Evolutionary conservation across 768 basidiomycete species (phyloP), one percentile per base, ranked within the genome.

Genomic region (Macrolepiota fuliginosa): DNA sequence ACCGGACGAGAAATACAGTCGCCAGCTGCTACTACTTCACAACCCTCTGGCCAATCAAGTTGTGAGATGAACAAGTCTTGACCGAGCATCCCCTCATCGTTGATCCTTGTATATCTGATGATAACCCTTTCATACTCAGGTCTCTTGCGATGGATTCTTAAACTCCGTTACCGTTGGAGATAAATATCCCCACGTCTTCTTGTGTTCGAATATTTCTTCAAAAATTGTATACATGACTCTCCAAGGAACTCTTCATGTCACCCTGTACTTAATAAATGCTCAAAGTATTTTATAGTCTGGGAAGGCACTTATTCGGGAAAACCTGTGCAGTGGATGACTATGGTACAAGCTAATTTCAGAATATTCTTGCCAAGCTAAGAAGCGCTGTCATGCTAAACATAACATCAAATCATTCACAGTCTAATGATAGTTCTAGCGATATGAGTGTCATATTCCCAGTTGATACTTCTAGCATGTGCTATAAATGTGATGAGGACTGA

Each of bases 281-380:
- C 24, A 22, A 29, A 12, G 39, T 24, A 17, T 42, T 6, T 29
- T 29, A 13, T 10, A 10, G 27, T 42, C 27, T 29, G 37, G 54
- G 22, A 55, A 10, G 24, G 19, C 1, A 24, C 12, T 49, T 47
- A n/a, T 47, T 35, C 27, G 19, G 51, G 27, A 53, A 53, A 54
- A 22, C 22, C 37, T 37, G 15, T 12, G 50, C 7, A 32, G 29
- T n/a, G 19, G 42, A 19, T 9, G 9, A 9, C 7, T 45, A 10
- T n/a, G 42, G 2, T 7, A 22, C 19, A 19, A 45, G 42, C n/a
- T 57, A 59, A 32, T 54, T 54, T 46, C 37, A 46, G 40, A 6
- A 29, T 15, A 4, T 19, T 12, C n/a, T 19, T 46, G 59, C 59
- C 52, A 61, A 54, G 59, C 59, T 22, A 32, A 47, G 52, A 61